Base-by-base conservation (phyloP, 2,329 filamentous ascomycete species). In the Colletotrichum sp. region DNA sequence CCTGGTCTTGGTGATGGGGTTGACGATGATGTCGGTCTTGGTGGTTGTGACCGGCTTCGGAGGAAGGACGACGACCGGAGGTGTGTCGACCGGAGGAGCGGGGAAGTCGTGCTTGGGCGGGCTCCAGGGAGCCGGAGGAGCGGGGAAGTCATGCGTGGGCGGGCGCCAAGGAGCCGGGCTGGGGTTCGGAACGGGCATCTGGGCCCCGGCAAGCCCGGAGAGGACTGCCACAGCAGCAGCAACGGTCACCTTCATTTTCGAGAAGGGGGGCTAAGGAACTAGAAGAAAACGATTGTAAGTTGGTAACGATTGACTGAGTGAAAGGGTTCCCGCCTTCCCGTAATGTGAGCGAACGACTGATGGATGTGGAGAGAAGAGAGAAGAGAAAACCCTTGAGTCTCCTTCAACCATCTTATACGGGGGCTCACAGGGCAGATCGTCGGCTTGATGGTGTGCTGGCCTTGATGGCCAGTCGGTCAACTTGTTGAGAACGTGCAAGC, bases 321-420 rank as follows among this genome's bases (percentile, higher is more conserved):
- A 70, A 71, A 65, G 74, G n/a, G 52, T 66, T 73, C 63, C 62
- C 66, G 74, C 69, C 70, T 69, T 64, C 62, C 61, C 30, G 43
- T 30, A n/a, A 68, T 65, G 73, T 74, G 66, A 74, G 69, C 64
- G 69, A 76, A 67, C 58, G 75, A 75, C 67, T 68, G 64, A 58
- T 65, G 55, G 67, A 75, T 71, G 66, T 58, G 64, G 62, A 21
- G 36, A 32, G 28, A 68, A 72, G 59, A 69, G 43, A 48, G 32
- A 56, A 38, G 36, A 38, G 36, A 38, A 38, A 21, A n/a, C 24
- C 21, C 9, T 61, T n/a, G 32, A 28, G 28, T 38, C 38, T 58
- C 24, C 4, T 36, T 7, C 18, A 48, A n/a, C 30, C 59, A 52
- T 71, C 52, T 72, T 72, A 73, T 73, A 73, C 36, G 21, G 34